A percentile compares a stretch with the other conserved stretches of the same genome.
phyloP scores from a whole-genome alignment of 306 rosid species.

The Leucaena leucocephala region DNA sequence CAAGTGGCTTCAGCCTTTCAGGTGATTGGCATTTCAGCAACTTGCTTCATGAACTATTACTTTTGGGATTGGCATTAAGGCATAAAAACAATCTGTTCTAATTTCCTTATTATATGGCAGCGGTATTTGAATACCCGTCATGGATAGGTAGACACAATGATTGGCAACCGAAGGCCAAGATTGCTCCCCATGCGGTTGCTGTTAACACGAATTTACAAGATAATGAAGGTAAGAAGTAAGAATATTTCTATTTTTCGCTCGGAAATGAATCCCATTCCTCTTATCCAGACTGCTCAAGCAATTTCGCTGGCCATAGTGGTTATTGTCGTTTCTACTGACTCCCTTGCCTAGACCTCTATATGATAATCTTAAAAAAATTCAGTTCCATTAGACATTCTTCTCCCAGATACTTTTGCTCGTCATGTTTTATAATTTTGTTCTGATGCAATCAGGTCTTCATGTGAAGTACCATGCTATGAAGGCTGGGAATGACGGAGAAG shows the following conservation, averaged over 20 bases:
- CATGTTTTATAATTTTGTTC: conserved; percentile 17
- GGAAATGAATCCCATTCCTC: conserved; percentile 30
- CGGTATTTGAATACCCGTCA: conserved; percentile 68
- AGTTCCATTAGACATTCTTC: conserved; percentile 8
- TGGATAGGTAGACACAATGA: conserved; percentile 79
- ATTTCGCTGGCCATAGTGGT: conserved; percentile 8
- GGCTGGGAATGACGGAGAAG: conserved; percentile 80
- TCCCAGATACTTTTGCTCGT: conserved; percentile 13
- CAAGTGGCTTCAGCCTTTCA: conserved; percentile 15
- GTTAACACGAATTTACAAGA: conserved; percentile 93
- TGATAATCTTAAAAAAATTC: conserved; percentile 18
- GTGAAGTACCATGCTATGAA: conserved; percentile 90
- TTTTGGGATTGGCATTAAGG: conserved; percentile 19
- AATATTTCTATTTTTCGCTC: conserved; percentile 20
- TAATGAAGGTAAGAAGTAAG: conserved; percentile 77
- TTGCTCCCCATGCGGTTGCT: conserved; percentile 85
- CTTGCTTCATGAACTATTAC: conserved; percentile 13
- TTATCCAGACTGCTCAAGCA: conserved; percentile 18
- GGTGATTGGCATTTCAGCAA: conserved; percentile 19
- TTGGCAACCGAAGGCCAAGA: conserved; percentile 96
- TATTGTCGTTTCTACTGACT: neutral
- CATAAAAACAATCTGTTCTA: conserved; percentile 24
- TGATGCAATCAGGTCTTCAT: conserved; percentile 67
- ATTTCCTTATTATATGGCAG: conserved; percentile 56
- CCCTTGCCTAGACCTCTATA: neutral